Conservation (phyloP, 2,329 filamentous ascomycete genomes). For the Fusarium sp. region DNA sequence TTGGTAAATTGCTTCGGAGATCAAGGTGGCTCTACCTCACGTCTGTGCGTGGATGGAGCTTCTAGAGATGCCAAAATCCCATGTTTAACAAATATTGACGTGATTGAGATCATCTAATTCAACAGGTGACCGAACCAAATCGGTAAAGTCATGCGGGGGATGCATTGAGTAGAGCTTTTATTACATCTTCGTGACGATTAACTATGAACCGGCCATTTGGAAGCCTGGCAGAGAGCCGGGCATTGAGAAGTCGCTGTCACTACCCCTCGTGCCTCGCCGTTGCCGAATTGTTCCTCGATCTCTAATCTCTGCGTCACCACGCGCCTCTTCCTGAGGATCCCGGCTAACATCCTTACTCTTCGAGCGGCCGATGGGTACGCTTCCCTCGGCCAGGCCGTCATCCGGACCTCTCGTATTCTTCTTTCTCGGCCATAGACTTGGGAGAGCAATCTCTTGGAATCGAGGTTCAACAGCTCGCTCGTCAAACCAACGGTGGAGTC, state of each 20-base stretch:
- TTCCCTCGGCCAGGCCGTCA: slow-evolving; percentile 61
- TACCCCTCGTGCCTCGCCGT: slow-evolving; percentile 51
- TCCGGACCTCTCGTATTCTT: slow-evolving; percentile 82
- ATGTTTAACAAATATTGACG: neutral
- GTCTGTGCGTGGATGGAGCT: slow-evolving; percentile 20
- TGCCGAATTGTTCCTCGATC: slow-evolving; percentile 54
- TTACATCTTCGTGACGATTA: slow-evolving; percentile 4
- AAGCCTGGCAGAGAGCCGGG: slow-evolving; percentile 60
- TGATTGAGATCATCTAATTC: slow-evolving; percentile 1
- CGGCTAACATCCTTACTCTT: slow-evolving; percentile 65
- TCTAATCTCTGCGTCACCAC: slow-evolving; percentile 57
- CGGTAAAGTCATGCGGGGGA: neutral
- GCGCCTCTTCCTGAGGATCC: slow-evolving; percentile 63
- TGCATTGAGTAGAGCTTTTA: slow-evolving; percentile 10
- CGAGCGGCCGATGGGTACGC: slow-evolving; percentile 61
- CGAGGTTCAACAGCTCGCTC: slow-evolving; percentile 86
- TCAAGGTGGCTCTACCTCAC: slow-evolving; percentile 1
- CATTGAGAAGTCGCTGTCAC: slow-evolving; percentile 56
- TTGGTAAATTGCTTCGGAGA: slow-evolving; percentile 10
- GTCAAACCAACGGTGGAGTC: slow-evolving; percentile 88
- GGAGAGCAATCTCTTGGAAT: slow-evolving; percentile 87
- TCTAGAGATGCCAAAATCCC: neutral
- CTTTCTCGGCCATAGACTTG: slow-evolving; percentile 85
- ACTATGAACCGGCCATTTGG: slow-evolving; percentile 45
- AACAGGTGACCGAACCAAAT: neutral